phyloP scores from a whole-genome alignment of 306 rosid genomes.

The Vigna angularis region DNA sequence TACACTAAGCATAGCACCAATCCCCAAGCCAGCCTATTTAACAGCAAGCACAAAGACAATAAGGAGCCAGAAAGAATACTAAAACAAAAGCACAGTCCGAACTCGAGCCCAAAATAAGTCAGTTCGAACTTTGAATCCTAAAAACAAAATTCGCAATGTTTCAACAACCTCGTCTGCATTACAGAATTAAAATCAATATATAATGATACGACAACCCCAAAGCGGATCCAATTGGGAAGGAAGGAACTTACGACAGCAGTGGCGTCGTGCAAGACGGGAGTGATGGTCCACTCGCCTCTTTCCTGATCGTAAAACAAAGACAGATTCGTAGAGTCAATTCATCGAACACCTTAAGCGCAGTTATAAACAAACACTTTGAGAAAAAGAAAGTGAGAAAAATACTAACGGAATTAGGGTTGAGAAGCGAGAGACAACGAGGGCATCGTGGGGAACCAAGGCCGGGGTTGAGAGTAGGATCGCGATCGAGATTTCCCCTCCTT shows the following conservation, averaged over 20 bases:
- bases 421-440: conserved; percentile 91
- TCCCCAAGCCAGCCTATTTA: conserved; percentile 82
- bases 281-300: conserved; percentile 79
- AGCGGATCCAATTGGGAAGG: not conserved
- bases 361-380: not conserved
- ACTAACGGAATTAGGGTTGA: conserved; percentile 62
- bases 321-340: conserved; percentile 28
- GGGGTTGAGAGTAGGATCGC: conserved; percentile 89
- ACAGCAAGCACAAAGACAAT: conserved; percentile 27
- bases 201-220: not conserved
- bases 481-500: conserved; percentile 71
- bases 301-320: conserved; percentile 52
- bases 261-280: conserved; percentile 76
- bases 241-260: conserved; percentile 74
- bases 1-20: conserved; percentile 84
- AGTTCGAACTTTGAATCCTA: not conserved
- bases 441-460: conserved; percentile 91
- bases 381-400: not conserved
- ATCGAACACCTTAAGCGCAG: conserved; percentile 32
- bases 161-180: not conserved
- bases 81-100: not conserved
- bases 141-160: not conserved
- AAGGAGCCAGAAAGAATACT: conserved; percentile 10
- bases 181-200: not conserved
- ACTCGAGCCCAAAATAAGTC: not conserved